Conservation (phyloP, 768 basidiomycete species). For the Boletus bicolor region DNA sequence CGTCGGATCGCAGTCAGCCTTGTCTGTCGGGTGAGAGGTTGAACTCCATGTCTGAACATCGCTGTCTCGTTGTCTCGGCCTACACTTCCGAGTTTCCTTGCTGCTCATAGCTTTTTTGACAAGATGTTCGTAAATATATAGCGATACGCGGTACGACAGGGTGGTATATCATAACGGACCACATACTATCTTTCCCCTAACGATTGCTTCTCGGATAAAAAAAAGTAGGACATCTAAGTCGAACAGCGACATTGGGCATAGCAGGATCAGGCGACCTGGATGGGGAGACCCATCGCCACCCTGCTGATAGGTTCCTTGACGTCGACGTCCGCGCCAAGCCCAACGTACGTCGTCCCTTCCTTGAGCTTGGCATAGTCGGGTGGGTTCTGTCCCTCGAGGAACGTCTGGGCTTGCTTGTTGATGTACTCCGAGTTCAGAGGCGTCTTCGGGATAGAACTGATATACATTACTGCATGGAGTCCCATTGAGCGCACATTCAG, state of each 20-base stretch:
- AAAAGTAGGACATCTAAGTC: neutral
- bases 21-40: neutral
- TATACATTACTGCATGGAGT: conserved; percentile 64
- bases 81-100: neutral
- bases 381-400: conserved; percentile 57
- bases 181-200: neutral
- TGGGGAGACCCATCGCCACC: conserved; percentile 44
- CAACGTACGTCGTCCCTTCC: conserved; percentile 38
- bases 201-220: neutral
- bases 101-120: neutral
- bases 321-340: conserved; percentile 41
- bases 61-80: too few species aligned
- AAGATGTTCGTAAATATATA: neutral
- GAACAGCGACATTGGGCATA: too few species aligned
- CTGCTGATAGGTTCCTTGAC: conserved; percentile 34
- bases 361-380: conserved; percentile 64
- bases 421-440: conserved; percentile 60
- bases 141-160: neutral
- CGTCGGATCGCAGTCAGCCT: neutral
- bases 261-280: conserved; percentile 11
- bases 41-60: neutral
- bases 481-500: neutral
- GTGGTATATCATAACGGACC: too few species aligned
- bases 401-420: conserved; percentile 57
- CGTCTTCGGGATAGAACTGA: conserved; percentile 67